Conservation (phyloP, 148 eudicot species). For the Rhododendron henanense region DNA sequence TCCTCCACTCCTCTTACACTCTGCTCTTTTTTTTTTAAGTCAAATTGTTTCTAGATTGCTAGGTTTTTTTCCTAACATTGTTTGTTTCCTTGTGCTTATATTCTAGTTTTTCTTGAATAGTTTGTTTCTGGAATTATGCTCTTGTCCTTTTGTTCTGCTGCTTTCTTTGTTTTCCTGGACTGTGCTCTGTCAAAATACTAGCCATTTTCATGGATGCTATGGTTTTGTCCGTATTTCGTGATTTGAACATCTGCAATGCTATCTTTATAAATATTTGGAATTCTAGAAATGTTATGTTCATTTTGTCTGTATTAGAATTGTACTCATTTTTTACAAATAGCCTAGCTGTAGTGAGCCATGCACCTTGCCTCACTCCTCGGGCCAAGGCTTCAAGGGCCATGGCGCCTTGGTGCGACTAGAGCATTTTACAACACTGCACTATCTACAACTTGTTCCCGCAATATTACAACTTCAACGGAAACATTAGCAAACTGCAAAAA, state of each 20-base stretch:
- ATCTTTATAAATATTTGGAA: background rate
- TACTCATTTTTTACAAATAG: background rate
- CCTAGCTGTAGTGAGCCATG: background rate
- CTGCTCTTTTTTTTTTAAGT: background rate
- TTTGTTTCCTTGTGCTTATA: background rate
- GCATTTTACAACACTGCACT: background rate
- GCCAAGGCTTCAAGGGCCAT: background rate
- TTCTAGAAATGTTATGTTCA: background rate
- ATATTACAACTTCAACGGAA: background rate
- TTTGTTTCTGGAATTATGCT: no score
- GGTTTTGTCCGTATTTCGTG: background rate
- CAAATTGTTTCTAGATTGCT: background rate
- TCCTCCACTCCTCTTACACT: background rate
- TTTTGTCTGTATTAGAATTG: background rate
- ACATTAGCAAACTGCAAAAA: background rate
- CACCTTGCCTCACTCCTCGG: background rate
- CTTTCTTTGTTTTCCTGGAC: background rate
- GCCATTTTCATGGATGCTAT: background rate
- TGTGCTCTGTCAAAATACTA: background rate
- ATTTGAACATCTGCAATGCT: background rate
- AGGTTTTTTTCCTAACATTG: background rate
- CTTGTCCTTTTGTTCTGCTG: no score
- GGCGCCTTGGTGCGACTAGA: background rate
- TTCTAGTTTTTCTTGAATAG: no score
- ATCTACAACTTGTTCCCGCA: background rate